Conservation (phyloP, 2,329 filamentous ascomycete species). For the Microdochium bolleyi region DNA sequence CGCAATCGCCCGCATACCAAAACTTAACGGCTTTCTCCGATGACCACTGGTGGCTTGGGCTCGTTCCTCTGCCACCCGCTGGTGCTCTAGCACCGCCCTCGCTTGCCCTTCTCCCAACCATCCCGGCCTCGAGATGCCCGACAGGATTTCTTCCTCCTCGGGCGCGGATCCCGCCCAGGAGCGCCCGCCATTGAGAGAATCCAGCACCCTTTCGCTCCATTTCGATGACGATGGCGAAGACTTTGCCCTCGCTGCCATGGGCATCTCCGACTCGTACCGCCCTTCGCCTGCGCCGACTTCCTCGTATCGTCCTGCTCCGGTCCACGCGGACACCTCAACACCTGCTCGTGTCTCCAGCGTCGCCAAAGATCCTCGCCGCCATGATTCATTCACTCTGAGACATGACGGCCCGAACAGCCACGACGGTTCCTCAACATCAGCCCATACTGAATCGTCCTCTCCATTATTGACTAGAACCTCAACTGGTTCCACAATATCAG, state of each 20-base stretch:
- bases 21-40: background rate
- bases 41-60: background rate
- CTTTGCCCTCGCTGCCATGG: constrained; percentile 40
- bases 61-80: background rate
- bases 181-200: constrained; percentile 25
- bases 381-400: constrained; percentile 42
- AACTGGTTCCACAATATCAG: constrained; percentile 21
- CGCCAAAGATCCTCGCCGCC: constrained; percentile 39
- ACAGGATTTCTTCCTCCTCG: constrained; percentile 39
- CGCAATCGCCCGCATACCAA: background rate
- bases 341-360: constrained; percentile 43
- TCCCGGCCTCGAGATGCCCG: constrained; percentile 26
- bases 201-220: constrained; percentile 5
- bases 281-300: constrained; percentile 21
- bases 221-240: constrained; percentile 31
- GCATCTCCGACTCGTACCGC: constrained; percentile 45
- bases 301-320: constrained; percentile 6
- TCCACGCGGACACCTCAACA: constrained; percentile 12
- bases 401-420: constrained; percentile 36
- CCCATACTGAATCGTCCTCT: background rate
- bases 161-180: constrained; percentile 46
- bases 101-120: background rate
- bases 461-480: constrained; percentile 12
- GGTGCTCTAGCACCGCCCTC: background rate
- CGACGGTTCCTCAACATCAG: constrained; percentile 3